Conservation (phyloP, 495 filamentous ascomycete species). For the Penicillium nucicola region DNA sequence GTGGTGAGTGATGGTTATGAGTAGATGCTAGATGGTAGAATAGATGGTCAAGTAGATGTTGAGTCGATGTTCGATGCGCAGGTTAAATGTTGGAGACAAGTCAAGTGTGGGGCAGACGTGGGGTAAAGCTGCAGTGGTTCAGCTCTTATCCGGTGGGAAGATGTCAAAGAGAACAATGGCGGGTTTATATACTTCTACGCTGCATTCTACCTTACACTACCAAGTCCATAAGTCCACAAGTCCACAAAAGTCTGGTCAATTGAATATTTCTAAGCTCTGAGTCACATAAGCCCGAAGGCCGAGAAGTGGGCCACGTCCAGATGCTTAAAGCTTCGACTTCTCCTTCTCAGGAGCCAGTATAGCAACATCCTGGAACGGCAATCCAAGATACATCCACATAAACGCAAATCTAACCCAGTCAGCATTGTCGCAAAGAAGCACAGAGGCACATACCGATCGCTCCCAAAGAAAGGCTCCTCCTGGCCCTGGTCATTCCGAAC, state of each 20-base stretch:
- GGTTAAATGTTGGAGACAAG: no score
- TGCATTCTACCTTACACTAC: no score
- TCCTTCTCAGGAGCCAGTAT: slow-evolving; percentile 22
- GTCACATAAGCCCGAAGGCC: slow-evolving; percentile 16
- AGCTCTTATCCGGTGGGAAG: slow-evolving; percentile 19
- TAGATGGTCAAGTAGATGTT: no score
- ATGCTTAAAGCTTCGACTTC: slow-evolving; percentile 19
- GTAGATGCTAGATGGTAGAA: no score
- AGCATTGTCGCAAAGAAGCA: slow-evolving; percentile 13
- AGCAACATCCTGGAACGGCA: slow-evolving; percentile 34
- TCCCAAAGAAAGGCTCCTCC: slow-evolving; percentile 72
- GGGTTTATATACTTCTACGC: neutral
- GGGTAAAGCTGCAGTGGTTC: slow-evolving; percentile 11
- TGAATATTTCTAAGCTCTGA: slow-evolving; percentile 17
- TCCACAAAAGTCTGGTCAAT: no score
- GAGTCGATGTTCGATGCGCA: no score
- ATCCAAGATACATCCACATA: slow-evolving; percentile 39
- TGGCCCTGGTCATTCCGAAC: slow-evolving; percentile 56
- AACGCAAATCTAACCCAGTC: slow-evolving; percentile 25
- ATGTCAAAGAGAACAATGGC: no score
- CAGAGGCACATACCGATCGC: slow-evolving; percentile 53
- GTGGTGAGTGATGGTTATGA: neutral
- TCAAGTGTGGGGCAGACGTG: slow-evolving; percentile 21
- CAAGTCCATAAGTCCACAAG: no score
- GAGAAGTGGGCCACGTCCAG: neutral